A percentile compares a stretch with the other conserved stretches of the same genome.
Evolutionary conservation across 2,329 filamentous ascomycete species (phyloP).

Genomic region (Alternaria postmessia): DNA sequence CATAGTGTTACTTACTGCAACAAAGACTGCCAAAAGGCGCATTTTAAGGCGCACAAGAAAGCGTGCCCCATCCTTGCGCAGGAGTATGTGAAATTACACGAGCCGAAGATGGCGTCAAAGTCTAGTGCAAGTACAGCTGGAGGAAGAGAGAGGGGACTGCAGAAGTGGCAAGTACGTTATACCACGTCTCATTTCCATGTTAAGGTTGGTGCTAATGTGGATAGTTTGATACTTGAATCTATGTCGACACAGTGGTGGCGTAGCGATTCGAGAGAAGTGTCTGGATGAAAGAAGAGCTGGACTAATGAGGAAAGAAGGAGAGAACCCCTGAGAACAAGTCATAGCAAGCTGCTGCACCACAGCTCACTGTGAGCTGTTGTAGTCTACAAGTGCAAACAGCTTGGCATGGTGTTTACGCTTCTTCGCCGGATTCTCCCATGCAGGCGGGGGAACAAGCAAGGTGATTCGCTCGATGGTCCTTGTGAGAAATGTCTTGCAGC

Average conservation of each 20-base stretch:
- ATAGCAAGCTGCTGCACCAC: neutral
- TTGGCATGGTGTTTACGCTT: neutral
- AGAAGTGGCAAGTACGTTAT: conserved; percentile 51
- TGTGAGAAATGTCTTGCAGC: conserved; percentile 1
- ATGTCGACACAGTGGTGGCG: neutral
- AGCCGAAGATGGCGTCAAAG: conserved; percentile 51
- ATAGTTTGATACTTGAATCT: conserved; percentile 16
- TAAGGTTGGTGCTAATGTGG: conserved; percentile 1
- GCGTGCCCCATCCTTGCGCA: conserved; percentile 50
- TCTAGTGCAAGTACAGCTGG: conserved; percentile 34
- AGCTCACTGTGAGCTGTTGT: neutral
- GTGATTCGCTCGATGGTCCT: neutral
- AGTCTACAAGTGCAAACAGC: neutral
- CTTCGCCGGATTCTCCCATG: neutral
- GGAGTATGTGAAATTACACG: conserved; percentile 49
- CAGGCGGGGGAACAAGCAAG: neutral
- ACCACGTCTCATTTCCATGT: neutral
- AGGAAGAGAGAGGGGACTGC: conserved; percentile 45
- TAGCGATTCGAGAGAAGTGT: neutral
- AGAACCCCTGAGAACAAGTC: neutral
- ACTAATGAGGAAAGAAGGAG: neutral
- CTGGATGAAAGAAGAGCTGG: neutral
- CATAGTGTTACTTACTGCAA: conserved; percentile 52
- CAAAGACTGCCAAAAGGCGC: conserved; percentile 53
- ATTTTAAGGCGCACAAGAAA: conserved; percentile 53